A percentile compares a stretch with the other conserved stretches of the same genome.
phyloP scores from a whole-genome alignment of 805 yeast species.

The Metschnikowia kunwiensis region DNA sequence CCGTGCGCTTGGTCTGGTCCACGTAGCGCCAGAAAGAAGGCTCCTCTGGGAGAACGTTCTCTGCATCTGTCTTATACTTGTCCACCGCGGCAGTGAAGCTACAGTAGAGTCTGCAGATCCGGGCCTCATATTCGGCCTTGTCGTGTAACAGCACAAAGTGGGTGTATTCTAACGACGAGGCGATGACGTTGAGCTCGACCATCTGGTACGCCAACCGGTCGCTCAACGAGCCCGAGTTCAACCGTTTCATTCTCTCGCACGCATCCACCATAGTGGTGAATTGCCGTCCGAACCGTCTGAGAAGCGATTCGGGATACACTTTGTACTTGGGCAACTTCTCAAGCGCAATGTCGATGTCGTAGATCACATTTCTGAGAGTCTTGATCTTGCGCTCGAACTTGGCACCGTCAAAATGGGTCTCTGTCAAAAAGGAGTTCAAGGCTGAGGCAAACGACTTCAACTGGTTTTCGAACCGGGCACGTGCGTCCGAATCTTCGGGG shows the following conservation, averaged over 20 bases:
- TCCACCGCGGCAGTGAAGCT: neutral
- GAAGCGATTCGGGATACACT: neutral
- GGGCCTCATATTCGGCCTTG: neutral
- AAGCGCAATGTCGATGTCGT: neutral
- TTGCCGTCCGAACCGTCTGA: neutral
- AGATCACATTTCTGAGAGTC: neutral
- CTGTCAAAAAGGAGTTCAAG: neutral
- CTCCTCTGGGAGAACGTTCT: too few species aligned
- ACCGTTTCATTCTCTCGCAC: neutral
- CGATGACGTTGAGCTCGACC: neutral
- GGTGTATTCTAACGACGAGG: neutral
- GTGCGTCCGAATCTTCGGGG: neutral
- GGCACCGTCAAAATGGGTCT: neutral
- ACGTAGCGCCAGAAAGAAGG: too few species aligned
- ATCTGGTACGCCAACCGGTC: neutral
- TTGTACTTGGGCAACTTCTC: neutral
- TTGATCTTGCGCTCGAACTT: neutral
- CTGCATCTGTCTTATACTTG: neutral
- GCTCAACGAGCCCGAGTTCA: neutral
- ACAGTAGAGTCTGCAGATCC: neutral
- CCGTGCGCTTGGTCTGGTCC: too few species aligned
- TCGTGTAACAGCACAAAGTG: constrained; percentile 1
- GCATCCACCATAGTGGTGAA: neutral
- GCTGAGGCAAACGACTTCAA: neutral
- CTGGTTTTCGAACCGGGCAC: neutral